Percentiles rank a stretch among this genome's conserved stretches.
phyloP scores from a whole-genome alignment of 129 eudicot species.

The Chrysanthemum lavandulifolium region DNA sequence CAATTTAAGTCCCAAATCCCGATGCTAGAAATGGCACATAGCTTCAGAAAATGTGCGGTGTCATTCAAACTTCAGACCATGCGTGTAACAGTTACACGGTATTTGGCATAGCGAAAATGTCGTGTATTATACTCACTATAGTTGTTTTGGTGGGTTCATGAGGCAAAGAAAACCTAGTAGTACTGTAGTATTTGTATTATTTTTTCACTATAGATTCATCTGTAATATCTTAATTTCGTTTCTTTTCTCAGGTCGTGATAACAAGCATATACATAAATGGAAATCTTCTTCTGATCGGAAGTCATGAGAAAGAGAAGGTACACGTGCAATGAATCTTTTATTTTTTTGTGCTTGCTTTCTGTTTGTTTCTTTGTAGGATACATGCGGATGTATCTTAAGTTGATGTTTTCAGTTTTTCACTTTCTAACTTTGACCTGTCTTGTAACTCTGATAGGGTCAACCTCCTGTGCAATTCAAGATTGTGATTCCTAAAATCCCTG shows the following conservation, averaged over 20 bases:
- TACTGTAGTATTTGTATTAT: neutral
- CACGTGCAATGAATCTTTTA: neutral
- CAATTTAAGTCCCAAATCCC: neutral
- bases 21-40: conserved; percentile 9
- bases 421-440: neutral
- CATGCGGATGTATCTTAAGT: neutral
- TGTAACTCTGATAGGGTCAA: conserved; percentile 55
- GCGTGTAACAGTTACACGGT: neutral
- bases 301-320: conserved; percentile 84
- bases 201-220: conserved; percentile 2
- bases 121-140: neutral
- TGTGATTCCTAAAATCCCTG: conserved; percentile 82
- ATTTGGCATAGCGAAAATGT: neutral
- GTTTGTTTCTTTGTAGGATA: conserved; percentile 7
- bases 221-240: conserved; percentile 2
- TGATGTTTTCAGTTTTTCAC: neutral
- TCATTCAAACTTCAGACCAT: neutral
- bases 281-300: conserved; percentile 79
- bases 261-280: conserved; percentile 83
- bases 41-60: conserved; percentile 3
- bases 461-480: conserved; percentile 87
- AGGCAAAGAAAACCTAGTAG: neutral
- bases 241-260: conserved; percentile 69
- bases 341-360: conserved; percentile 4
- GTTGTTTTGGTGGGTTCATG: neutral